These are phyloP conservation scores for Apiotrichum siamense DNA, from an alignment of 1,284 basidiomycete species.

Conservation along the genomic window DNA sequence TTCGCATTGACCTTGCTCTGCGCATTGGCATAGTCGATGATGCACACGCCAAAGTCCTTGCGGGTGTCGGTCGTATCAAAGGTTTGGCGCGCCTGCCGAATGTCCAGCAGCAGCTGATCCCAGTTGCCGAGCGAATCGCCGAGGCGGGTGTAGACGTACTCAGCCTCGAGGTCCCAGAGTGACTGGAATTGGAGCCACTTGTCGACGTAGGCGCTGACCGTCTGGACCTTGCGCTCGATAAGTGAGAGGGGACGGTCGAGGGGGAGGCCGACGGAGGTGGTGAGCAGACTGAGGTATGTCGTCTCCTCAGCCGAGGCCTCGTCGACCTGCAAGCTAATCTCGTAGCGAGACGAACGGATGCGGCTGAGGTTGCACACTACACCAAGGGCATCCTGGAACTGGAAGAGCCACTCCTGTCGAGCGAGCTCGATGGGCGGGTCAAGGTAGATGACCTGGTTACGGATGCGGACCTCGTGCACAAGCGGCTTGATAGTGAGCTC, in stretches of 20 bases:
- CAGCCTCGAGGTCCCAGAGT: constrained; percentile 94
- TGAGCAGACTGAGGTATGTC: constrained; percentile 75
- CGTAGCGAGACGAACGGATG: constrained; percentile 91
- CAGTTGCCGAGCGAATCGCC: constrained; percentile 88
- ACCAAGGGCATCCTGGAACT: constrained; percentile 81
- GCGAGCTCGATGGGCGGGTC: constrained; percentile 96
- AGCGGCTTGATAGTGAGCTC: constrained; percentile 60
- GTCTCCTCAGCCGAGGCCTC: constrained; percentile 59
- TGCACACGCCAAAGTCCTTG: constrained; percentile 83
- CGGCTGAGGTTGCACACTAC: constrained; percentile 82
- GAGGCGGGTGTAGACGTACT: constrained; percentile 86
- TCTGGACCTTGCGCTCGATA: constrained; percentile 73
- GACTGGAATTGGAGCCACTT: constrained; percentile 99
- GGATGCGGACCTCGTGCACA: constrained; percentile 91
- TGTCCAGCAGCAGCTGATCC: constrained; percentile 92
- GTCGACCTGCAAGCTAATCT: constrained; percentile 83
- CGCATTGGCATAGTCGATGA: constrained; percentile 96
- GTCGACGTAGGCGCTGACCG: constrained; percentile 77
- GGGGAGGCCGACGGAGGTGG: constrained; percentile 64
- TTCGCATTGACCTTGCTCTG: constrained; percentile 96
- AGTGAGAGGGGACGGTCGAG: constrained; percentile 77
- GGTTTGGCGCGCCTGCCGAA: constrained; percentile 90
- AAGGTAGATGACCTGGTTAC: constrained; percentile 96
- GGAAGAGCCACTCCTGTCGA: constrained; percentile 81
- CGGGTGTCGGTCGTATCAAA: constrained; percentile 95